Evolutionary conservation across 257 asterid genomes (phyloP).

Genomic region (Fraxinus quadrangulata): DNA sequence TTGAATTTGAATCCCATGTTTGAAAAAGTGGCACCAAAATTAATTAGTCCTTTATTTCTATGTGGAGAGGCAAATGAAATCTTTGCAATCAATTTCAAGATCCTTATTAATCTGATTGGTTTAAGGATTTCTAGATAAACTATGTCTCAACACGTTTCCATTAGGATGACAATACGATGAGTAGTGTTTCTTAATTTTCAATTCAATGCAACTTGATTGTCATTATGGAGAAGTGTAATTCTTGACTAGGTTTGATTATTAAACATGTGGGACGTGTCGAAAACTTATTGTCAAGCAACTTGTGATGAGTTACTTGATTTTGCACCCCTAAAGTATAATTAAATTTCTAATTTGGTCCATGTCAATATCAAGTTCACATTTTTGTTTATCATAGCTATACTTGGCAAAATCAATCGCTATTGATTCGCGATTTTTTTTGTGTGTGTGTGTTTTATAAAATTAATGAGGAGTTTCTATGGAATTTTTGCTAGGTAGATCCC

Average conservation of each 20-base stretch:
- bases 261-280: conserved; percentile 25
- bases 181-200: conserved; percentile 21
- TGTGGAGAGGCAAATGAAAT: conserved; percentile 9
- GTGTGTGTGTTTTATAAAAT: too few species aligned
- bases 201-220: not conserved
- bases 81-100: conserved; percentile 4
- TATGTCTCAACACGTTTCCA: conserved; percentile 37
- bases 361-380: not conserved
- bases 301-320: not conserved
- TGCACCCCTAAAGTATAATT: not conserved
- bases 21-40: conserved; percentile 17
- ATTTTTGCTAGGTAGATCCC: not conserved
- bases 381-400: not conserved
- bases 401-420: too few species aligned
- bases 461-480: not conserved
- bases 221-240: not conserved
- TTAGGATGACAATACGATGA: conserved; percentile 11
- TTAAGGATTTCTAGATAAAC: conserved; percentile 25
- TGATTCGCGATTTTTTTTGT: too few species aligned
- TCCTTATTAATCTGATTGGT: conserved; percentile 1
- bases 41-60: not conserved
- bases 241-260: not conserved
- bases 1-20: conserved; percentile 7
- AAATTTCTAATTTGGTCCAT: not conserved
- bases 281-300: conserved; percentile 15